These are phyloP conservation scores for Glycyrrhiza uralensis DNA, from an alignment of 306 rosid species.

Conservation along the genomic window DNA sequence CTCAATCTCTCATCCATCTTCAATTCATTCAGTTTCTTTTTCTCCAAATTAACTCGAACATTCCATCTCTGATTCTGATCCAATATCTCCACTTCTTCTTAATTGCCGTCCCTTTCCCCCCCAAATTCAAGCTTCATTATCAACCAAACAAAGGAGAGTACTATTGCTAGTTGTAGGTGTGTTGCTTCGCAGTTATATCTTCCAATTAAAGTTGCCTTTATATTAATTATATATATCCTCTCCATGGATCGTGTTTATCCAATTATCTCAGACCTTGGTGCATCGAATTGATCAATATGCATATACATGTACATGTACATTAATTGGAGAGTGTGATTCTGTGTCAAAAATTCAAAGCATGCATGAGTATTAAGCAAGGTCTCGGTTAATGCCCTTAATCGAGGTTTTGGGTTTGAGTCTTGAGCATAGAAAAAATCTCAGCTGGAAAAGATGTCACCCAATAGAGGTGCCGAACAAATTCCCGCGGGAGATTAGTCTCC, in stretches of 20 bases:
- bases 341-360: neutral
- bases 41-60: neutral
- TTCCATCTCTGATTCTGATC: neutral
- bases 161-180: slow-evolving; percentile 5
- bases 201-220: slow-evolving; percentile 5
- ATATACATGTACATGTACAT: neutral
- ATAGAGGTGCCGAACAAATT: too few relatives aligned
- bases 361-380: too few relatives aligned
- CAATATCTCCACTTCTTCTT: slow-evolving; percentile 14
- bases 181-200: neutral
- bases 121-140: neutral
- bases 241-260: slow-evolving; percentile 20
- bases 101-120: neutral
- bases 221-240: neutral
- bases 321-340: neutral
- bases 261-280: slow-evolving; percentile 13
- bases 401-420: too few relatives aligned
- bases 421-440: too few relatives aligned
- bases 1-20: neutral
- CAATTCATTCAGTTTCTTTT: neutral
- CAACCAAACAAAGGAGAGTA: slow-evolving; percentile 8
- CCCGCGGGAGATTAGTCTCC: too few relatives aligned
- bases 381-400: too few relatives aligned
- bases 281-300: neutral
- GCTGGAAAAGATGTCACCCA: too few relatives aligned